Percentiles rank a stretch among this genome's conserved stretches.
phyloP scores from a whole-genome alignment of 2,329 filamentous ascomycete genomes.

The Pseudogymnoascus sp. region DNA sequence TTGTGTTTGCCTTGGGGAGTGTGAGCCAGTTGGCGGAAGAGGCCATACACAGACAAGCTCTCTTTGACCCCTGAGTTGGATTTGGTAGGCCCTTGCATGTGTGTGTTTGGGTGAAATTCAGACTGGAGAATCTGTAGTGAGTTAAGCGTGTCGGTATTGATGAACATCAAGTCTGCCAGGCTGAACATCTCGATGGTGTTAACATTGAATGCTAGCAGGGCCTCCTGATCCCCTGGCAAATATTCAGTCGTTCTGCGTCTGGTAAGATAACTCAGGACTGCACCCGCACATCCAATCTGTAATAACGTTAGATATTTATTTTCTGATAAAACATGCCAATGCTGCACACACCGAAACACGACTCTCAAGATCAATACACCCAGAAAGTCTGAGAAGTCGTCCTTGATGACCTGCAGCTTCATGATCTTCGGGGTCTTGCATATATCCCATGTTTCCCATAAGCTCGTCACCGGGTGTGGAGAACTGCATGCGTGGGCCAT shows the following conservation, averaged over 20 bases:
- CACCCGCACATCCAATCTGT: conserved; percentile 74
- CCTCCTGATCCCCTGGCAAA: conserved; percentile 51
- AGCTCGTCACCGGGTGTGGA: conserved; percentile 50
- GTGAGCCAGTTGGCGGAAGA: conserved; percentile 68
- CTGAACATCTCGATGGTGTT: conserved; percentile 67
- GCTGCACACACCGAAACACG: conserved; percentile 50
- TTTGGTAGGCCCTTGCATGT: conserved; percentile 63
- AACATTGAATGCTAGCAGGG: conserved; percentile 52
- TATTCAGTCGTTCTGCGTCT: conserved; percentile 58
- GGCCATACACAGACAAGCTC: conserved; percentile 73
- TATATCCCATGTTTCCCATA: conserved; percentile 14
- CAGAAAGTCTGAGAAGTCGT: conserved; percentile 60
- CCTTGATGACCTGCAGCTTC: conserved; percentile 50
- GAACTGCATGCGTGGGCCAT: conserved; percentile 48
- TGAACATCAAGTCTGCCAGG: conserved; percentile 61
- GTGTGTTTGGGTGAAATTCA: conserved; percentile 75
- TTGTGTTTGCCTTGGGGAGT: conserved; percentile 72
- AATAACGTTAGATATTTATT: not conserved
- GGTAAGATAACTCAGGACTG: conserved; percentile 72
- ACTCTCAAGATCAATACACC: conserved; percentile 69
- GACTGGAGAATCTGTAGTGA: conserved; percentile 81
- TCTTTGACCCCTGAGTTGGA: conserved; percentile 64
- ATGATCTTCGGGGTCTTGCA: conserved; percentile 33
- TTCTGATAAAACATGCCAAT: not conserved
- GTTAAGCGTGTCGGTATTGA: conserved; percentile 72